phyloP scores from a whole-genome alignment of 164 flowering plant species.

The Umbellularia californica region DNA sequence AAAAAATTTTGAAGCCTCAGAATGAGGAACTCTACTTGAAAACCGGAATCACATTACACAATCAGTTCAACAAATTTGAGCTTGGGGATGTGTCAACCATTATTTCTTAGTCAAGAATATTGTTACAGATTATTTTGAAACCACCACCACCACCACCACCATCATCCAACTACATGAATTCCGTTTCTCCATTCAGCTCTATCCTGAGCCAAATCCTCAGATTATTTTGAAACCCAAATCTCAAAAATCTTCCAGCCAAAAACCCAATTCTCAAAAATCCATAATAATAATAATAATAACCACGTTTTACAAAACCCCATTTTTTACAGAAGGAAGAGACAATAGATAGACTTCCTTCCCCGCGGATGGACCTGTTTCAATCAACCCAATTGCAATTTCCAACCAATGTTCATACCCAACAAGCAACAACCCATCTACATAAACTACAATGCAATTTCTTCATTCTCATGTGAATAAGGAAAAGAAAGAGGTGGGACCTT shows the following conservation, averaged over 20 bases:
- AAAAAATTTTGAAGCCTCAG: neutral
- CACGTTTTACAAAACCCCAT: neutral
- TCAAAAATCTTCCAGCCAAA: neutral
- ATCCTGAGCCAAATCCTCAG: no score
- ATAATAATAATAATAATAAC: no score
- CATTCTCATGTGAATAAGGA: neutral
- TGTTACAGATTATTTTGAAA: no score
- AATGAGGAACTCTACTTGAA: neutral
- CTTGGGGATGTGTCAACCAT: no score
- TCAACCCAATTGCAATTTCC: neutral
- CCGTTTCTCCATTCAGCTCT: no score
- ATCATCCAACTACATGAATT: no score
- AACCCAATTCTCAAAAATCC: neutral
- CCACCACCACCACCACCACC: no score
- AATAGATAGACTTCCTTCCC: neutral
- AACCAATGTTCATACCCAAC: slow-evolving; percentile 2
- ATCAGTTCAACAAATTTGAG: neutral
- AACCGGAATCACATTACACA: neutral
- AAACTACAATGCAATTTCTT: neutral
- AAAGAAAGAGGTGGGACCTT: slow-evolving; percentile 32
- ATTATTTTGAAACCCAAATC: neutral
- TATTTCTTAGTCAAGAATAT: no score
- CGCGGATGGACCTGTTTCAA: no score
- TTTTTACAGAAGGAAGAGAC: neutral
- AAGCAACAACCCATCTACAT: neutral